These are phyloP conservation scores for Pleurotus eryngii DNA, from an alignment of 768 basidiomycete species.

Conservation along the genomic window DNA sequence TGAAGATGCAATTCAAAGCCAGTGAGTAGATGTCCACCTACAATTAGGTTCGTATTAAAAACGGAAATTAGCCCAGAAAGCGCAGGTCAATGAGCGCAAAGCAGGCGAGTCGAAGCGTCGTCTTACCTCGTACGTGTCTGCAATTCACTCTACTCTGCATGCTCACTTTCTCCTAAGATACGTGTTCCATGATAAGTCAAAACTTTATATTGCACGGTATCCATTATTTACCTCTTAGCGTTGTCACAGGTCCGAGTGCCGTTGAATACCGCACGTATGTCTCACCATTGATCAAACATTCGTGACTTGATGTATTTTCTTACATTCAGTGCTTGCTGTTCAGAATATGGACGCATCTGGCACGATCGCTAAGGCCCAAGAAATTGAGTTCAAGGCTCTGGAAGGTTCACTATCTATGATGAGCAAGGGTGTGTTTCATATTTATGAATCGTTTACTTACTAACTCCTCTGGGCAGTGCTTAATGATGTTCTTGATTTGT, in stretches of 20 bases:
- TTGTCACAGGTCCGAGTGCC: slow-evolving; percentile 73
- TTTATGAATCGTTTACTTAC: too few relatives aligned
- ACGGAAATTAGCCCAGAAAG: slow-evolving; percentile 59
- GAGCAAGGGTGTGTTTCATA: slow-evolving; percentile 59
- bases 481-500: slow-evolving; percentile 83
- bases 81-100: slow-evolving; percentile 73
- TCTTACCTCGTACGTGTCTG: slow-evolving; percentile 65
- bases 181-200: slow-evolving; percentile 72
- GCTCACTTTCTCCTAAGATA: slow-evolving; percentile 38
- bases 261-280: slow-evolving; percentile 68
- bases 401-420: slow-evolving; percentile 84
- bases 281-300: slow-evolving; percentile 13
- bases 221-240: slow-evolving; percentile 11
- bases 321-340: slow-evolving; percentile 62
- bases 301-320: neutral
- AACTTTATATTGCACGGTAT: neutral
- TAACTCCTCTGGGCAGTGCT: slow-evolving; percentile 40
- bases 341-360: slow-evolving; percentile 89
- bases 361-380: slow-evolving; percentile 68
- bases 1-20: slow-evolving; percentile 69
- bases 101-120: slow-evolving; percentile 81
- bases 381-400: slow-evolving; percentile 85
- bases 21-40: slow-evolving; percentile 9
- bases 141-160: slow-evolving; percentile 4
- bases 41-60: too few relatives aligned